These are phyloP conservation scores for Chlorella sp. DNA, from an alignment of 139 green algal species.

Conservation along the genomic window DNA sequence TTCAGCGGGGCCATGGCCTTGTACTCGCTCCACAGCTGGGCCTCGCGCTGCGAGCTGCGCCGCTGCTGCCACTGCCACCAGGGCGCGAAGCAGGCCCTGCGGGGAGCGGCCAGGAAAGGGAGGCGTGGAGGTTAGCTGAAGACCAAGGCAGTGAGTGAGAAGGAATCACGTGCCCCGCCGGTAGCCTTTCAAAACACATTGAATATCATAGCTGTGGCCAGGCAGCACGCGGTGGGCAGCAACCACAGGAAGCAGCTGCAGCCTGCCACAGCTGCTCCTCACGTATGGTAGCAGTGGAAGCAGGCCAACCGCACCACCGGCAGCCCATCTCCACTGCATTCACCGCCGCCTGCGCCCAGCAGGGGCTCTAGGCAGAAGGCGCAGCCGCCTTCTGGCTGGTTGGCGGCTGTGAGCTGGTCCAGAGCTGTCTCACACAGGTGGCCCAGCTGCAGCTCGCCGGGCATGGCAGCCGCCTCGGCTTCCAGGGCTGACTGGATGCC, in stretches of 20 bases:
- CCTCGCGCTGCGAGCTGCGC: slow-evolving; percentile 13
- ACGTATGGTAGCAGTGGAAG: slow-evolving; percentile 44
- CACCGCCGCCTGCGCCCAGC: neutral
- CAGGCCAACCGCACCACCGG: slow-evolving; percentile 22
- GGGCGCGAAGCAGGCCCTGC: slow-evolving; percentile 38
- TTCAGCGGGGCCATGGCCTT: slow-evolving; percentile 9
- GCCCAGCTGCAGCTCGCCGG: slow-evolving; percentile 32
- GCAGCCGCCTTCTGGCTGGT: slow-evolving; percentile 32
- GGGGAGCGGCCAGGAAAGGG: neutral
- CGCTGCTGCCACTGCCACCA: slow-evolving; percentile 50
- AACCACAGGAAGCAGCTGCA: too few relatives aligned
- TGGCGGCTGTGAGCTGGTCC: slow-evolving; percentile 28
- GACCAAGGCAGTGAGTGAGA: too few relatives aligned
- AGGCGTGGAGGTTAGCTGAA: neutral
- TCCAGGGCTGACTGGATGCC: neutral
- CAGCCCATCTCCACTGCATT: neutral
- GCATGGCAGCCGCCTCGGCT: neutral
- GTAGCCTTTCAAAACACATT: too few relatives aligned
- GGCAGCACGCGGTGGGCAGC: too few relatives aligned
- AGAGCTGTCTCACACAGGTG: slow-evolving; percentile 25
- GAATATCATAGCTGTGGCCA: too few relatives aligned
- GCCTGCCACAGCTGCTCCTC: neutral
- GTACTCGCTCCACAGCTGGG: slow-evolving; percentile 4
- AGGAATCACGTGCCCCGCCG: too few relatives aligned
- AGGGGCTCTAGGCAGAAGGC: slow-evolving; percentile 39